Base-by-base conservation (phyloP, 345 rosid species). In the Lagerstroemia speciosa region DNA sequence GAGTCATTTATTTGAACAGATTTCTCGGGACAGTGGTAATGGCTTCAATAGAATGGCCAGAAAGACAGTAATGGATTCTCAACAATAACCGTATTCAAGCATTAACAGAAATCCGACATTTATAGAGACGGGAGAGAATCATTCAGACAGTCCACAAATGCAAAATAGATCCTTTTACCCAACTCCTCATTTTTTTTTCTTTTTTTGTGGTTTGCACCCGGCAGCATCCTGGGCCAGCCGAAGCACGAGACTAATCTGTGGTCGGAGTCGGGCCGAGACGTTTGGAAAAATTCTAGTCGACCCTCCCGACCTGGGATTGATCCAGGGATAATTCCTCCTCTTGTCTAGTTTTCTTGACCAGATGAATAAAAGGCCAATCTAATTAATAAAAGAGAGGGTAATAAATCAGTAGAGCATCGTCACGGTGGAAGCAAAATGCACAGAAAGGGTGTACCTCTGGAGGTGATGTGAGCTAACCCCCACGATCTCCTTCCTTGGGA, bases 401-500 rank as follows among this genome's bases (percentile, higher is more conserved):
- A 41, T 41, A 8, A 36, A 43, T 58, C 61, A 26, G 31, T 8
- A 24, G 27, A 24, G n/a, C 24, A 57, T 27, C 16, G 55, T 43
- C 43, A 30, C 10, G 29, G 58, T 62, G 27, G 70, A 5, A 57
- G 64, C 30, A 30, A 16, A n/a, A 45, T 16, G 30, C 62, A 64
- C 68, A 71, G 64, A 65, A 60, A 75, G 68, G 71, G 64, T 73
- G 58, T 75, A 71, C 73, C 86, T 79, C 60, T 66, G 66, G 63
- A 22, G 70, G 73, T 73, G 77, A 73, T 64, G 68, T 55, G 66
- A 62, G 66, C 69, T 65, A 80, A 68, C 53, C 78, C 53, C 79
- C 83, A 79, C 71, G 79, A 78, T 85, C 84, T 84, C 79, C 84
- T 82, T 85, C 85, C 79, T 81, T 71, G 72, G 70, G 79, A 70